phyloP scores from a whole-genome alignment of 148 eudicot species.

The Chenopodium formosanum region DNA sequence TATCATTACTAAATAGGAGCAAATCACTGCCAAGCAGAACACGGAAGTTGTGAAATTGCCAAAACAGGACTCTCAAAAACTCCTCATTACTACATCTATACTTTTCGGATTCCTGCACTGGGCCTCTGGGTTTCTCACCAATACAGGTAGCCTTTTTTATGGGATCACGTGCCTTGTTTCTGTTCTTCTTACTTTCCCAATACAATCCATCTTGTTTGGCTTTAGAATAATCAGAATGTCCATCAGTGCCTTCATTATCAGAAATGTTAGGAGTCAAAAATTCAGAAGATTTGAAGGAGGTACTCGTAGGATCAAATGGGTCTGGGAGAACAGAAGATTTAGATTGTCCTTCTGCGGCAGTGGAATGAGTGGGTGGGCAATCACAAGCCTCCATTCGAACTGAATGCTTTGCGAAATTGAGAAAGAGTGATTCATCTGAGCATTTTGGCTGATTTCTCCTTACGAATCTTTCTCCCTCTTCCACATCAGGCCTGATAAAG shows the following conservation, averaged over 20 bases:
- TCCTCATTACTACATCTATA: conserved; percentile 57
- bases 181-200: conserved; percentile 66
- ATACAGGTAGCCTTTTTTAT: conserved; percentile 59
- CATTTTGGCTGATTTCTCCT: conserved; percentile 80
- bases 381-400: conserved; percentile 99
- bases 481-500: conserved; percentile 80
- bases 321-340: conserved; percentile 49
- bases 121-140: conserved; percentile 67
- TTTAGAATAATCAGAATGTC: conserved; percentile 35
- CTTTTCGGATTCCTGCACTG: conserved; percentile 78
- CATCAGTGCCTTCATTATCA: conserved; percentile 31
- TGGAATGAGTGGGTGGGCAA: conserved; percentile 75
- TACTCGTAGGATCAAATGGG: conserved; percentile 30
- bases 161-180: conserved; percentile 54
- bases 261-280: conserved; percentile 36
- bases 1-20: conserved; percentile 91
- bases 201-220: conserved; percentile 44
- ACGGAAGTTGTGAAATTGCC: conserved; percentile 98
- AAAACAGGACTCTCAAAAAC: conserved; percentile 72
- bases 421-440: conserved; percentile 74
- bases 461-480: conserved; percentile 86
- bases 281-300: conserved; percentile 46
- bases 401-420: conserved; percentile 97
- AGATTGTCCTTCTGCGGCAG: conserved; percentile 36
- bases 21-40: conserved; percentile 97